phyloP scores from a whole-genome alignment of 495 filamentous ascomycete genomes.

The Astrothelium macrocarpum region DNA sequence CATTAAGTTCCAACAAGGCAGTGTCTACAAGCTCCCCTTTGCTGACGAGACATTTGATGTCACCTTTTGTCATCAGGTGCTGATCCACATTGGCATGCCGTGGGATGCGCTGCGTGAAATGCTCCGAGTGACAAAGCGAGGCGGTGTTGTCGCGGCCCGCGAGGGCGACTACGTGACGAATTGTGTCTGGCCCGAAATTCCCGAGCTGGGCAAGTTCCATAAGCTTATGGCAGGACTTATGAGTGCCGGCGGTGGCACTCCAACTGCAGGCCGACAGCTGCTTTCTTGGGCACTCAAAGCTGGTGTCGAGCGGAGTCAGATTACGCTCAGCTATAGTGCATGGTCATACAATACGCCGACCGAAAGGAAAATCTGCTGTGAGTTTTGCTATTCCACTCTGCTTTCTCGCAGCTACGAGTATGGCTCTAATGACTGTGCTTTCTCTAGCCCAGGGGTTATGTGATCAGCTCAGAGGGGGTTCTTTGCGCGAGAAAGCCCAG shows the following conservation, averaged over 20 bases:
- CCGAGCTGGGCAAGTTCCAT: slow-evolving; percentile 31
- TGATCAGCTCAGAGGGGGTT: slow-evolving; percentile 24
- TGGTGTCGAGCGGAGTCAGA: slow-evolving; percentile 30
- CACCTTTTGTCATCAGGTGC: slow-evolving; percentile 34
- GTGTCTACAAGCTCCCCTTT: slow-evolving; percentile 34
- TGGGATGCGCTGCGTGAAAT: slow-evolving; percentile 35
- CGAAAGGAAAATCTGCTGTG: slow-evolving; percentile 35
- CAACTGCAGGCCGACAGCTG: slow-evolving; percentile 31
- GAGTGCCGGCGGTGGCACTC: slow-evolving; percentile 26
- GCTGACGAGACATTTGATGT: slow-evolving; percentile 36
- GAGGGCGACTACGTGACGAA: slow-evolving; percentile 35
- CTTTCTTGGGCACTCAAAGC: slow-evolving; percentile 37
- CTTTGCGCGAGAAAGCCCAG: slow-evolving; percentile 26
- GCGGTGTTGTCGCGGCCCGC: slow-evolving; percentile 36
- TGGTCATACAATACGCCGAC: slow-evolving; percentile 32
- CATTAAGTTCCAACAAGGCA: slow-evolving; percentile 34
- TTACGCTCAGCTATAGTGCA: slow-evolving; percentile 31
- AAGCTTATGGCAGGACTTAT: slow-evolving; percentile 24
- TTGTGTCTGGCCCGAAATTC: slow-evolving; percentile 29
- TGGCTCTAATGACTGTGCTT: slow-evolving; percentile 9
- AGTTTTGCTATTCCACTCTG: slow-evolving; percentile 18
- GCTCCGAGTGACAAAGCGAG: slow-evolving; percentile 35
- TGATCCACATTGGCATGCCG: slow-evolving; percentile 33
- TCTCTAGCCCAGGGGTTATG: slow-evolving; percentile 24
- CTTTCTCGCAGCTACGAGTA: slow-evolving; percentile 6